Base-by-base conservation (phyloP, 2,329 filamentous ascomycete species). In the Lachnellula suecica region DNA sequence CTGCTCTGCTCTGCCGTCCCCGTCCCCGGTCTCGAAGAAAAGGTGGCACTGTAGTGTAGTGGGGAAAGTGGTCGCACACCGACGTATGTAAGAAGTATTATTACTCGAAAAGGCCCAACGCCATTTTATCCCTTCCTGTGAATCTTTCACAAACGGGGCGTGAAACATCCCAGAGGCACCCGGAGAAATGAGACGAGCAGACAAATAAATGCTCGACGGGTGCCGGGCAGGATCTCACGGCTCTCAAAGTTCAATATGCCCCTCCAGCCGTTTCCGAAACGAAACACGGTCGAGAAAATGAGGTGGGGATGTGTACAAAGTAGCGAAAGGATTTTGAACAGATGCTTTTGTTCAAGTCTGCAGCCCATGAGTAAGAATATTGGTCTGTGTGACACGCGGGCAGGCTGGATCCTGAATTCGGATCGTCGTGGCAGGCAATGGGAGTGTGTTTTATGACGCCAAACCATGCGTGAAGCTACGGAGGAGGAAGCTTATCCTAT, bases 401-500 rank as follows among this genome's bases (percentile, higher is more conserved):
- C 38, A 47, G 46, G 52, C 52, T 49, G 44, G 25, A 17, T 25
- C 47, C 47, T 57, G 41, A 35, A 53, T 52, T 44, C 47, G 49
- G 52, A 55, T 57, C 51, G 52, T 50, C 55, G 50, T 51, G 48
- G 27, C 25, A 24, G 50, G 40, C 15, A 40, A 31, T 52, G 52
- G 48, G n/a, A n/a, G n/a, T 54, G 44, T 46, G 52, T 57, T 58
- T 60, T 52, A 57, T 56, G 58, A 60, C 59, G 58, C 52, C 58
- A 57, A 57, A 54, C 48, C 46, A 56, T 55, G 53, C 55, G n/a
- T n/a, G n/a, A n/a, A 47, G 52, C 43, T 24, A 37, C 20, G 8
- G 15, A 15, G 31, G 45, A 51, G 42, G 38, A 53, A 51, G 53
- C 56, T 58, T 59, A 56, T 59, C 56, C 56, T 47, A 23, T 34